Evolutionary conservation across 106 monocot genomes (phyloP).

Genomic region (Dendrobium chrysotoxum): DNA sequence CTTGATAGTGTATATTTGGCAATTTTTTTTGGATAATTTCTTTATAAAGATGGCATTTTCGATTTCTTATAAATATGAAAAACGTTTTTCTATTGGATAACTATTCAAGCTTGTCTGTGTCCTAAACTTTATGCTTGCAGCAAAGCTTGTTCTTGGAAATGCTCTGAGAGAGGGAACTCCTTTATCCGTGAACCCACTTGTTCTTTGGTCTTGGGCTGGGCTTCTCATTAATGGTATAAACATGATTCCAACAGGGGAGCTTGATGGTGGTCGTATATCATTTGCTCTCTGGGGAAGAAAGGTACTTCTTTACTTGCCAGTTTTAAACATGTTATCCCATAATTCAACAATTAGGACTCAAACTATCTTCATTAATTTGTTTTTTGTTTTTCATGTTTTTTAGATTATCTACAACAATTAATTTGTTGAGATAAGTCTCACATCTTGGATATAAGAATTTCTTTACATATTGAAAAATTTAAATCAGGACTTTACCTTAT

Average conservation of each 20-base stretch:
- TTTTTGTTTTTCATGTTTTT: not conserved
- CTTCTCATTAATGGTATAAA: conserved; percentile 93
- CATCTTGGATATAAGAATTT: not conserved
- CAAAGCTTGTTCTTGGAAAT: conserved; percentile 81
- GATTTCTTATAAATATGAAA: too few species aligned
- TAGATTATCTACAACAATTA: not conserved
- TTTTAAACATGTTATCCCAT: too few species aligned
- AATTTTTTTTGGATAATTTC: too few species aligned
- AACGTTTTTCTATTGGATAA: too few species aligned
- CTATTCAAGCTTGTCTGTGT: too few species aligned
- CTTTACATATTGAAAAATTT: not conserved
- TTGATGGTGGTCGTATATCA: conserved; percentile 94
- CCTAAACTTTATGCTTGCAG: conserved; percentile 25
- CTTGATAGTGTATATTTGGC: too few species aligned
- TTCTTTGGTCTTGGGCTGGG: conserved; percentile 94
- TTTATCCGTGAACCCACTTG: conserved; percentile 74
- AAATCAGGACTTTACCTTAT: not conserved
- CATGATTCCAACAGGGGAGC: conserved; percentile 89
- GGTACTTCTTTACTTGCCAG: conserved; percentile 26
- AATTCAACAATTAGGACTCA: too few species aligned
- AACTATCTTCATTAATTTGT: too few species aligned
- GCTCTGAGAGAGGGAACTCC: conserved; percentile 73
- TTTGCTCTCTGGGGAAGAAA: conserved; percentile 96
- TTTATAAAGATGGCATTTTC: too few species aligned
- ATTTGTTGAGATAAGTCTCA: not conserved